Conservation (phyloP, 495 filamentous ascomycete species). For the Penicillium ucsense region DNA sequence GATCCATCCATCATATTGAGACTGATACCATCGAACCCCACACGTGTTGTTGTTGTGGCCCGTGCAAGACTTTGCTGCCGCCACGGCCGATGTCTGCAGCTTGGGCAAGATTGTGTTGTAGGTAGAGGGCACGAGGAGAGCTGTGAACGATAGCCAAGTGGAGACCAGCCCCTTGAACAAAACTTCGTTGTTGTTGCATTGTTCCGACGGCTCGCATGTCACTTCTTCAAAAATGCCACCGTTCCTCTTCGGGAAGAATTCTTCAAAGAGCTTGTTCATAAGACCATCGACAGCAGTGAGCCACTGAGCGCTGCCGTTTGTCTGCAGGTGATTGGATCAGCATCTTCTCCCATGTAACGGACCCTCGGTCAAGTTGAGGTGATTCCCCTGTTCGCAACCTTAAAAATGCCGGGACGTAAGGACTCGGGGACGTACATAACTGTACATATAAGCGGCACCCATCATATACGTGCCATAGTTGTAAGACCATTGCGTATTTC, state of each 20-base stretch:
- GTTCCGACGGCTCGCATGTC: conserved; percentile 49
- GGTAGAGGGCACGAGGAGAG: conserved; percentile 57
- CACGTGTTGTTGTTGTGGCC: conserved; percentile 57
- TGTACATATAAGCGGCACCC: conserved; percentile 67
- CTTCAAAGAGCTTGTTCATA: conserved; percentile 34
- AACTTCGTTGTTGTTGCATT: conserved; percentile 63
- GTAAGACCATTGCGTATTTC: conserved; percentile 59
- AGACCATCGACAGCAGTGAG: conserved; percentile 40
- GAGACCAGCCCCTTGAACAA: conserved; percentile 79
- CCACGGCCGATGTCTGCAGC: conserved; percentile 54
- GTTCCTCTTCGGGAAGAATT: conserved; percentile 43
- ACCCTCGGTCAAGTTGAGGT: too few species aligned
- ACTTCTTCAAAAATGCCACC: conserved; percentile 48
- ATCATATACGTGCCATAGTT: conserved; percentile 60
- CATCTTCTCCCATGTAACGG: too few species aligned
- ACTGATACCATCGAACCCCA: conserved; percentile 59
- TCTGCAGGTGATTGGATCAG: conserved; percentile 1
- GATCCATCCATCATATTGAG: conserved; percentile 50
- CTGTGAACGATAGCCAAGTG: conserved; percentile 66
- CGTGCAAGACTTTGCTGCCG: conserved; percentile 59
- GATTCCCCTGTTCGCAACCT: too few species aligned
- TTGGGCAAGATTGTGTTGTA: conserved; percentile 52
- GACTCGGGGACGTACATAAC: conserved; percentile 31
- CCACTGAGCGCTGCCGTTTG: conserved; percentile 35
- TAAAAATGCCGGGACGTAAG: too few species aligned